A percentile compares a stretch with the other conserved stretches of the same genome.
Evolutionary conservation across 2,329 filamentous ascomycete species (phyloP).

Genomic region (Emmonsia crescens): DNA sequence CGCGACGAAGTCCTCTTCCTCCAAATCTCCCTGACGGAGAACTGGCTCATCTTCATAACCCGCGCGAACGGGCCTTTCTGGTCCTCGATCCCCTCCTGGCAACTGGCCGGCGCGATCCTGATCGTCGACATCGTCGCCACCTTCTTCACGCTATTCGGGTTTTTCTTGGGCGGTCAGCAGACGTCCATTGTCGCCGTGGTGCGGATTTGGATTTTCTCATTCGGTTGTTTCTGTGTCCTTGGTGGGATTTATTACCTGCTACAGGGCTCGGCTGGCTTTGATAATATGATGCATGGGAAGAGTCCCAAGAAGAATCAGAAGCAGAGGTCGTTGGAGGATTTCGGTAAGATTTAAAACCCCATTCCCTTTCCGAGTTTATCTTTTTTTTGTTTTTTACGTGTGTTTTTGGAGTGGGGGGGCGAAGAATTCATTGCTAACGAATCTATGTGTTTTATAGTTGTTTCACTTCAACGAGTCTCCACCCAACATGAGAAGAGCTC

Average conservation of each 20-base stretch:
- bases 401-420: too few relatives aligned
- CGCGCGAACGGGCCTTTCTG: constrained; percentile 88
- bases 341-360: constrained; percentile 61
- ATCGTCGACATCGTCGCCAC: constrained; percentile 76
- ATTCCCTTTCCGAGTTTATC: background rate
- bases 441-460: constrained; percentile 45
- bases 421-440: constrained; percentile 1
- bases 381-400: background rate
- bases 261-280: constrained; percentile 68
- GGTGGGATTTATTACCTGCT: constrained; percentile 70
- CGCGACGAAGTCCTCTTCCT: constrained; percentile 78
- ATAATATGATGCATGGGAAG: constrained; percentile 90
- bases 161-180: constrained; percentile 56
- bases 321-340: constrained; percentile 79
- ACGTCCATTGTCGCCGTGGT: constrained; percentile 76
- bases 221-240: constrained; percentile 79
- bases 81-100: constrained; percentile 81
- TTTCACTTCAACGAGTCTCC: constrained; percentile 79
- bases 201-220: constrained; percentile 84
- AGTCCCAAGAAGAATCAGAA: constrained; percentile 69
- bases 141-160: constrained; percentile 76
- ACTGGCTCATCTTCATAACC: constrained; percentile 95
- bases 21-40: constrained; percentile 81
- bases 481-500: constrained; percentile 84
- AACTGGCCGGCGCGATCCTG: constrained; percentile 66